Evolutionary conservation across 1,139 yeast species (phyloP), one percentile per base, ranked within the genome.

Genomic region (Blastobotrys illinoisensis): DNA sequence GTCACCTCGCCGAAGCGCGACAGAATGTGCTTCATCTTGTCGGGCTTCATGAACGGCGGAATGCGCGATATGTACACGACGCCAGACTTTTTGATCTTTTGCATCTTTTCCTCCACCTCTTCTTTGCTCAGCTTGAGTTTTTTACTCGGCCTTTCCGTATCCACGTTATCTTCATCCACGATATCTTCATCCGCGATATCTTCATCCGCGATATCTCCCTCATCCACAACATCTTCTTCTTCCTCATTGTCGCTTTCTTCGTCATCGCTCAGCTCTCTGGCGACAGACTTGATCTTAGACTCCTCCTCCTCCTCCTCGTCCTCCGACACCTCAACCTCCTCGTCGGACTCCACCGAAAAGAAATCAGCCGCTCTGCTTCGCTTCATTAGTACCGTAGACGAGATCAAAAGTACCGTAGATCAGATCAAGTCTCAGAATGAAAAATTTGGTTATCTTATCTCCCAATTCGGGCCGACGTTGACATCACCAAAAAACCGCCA

Each of bases 41-140:
- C 81, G 0, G 99, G 99, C 67, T 90, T 90, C 99, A 93, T 95
- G 67, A 87, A 93, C 32, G 99, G 99, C 0, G 99, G 99, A 9
- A 95, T 81, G 55, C 86, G 79, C 0, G 98, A 90, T 3, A 93
- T 72, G 64, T 93, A 95, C 21, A 96, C 85, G 1, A 95, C 97
- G 2, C 99, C 99, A 0, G 97, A 83, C 64, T 81, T 86, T 61
- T 81, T 82, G 44, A 82, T 72, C 60, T 77, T 77, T 19, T 70
- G 65, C 43, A 67, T 57, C 56, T 63, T 63, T 52, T 65, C 59
- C 58, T 68, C 69, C 28, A 68, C 62, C 52, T 67, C 70, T 52
- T 64, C 70, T 51, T 60, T 64, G 23, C 64, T 61, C 56, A 67
- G 60, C 28, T 66, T 60, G 43, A 71, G 71, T 9, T 68, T 63